Conservation (phyloP, 2,329 filamentous ascomycete species). For the Calonectria honghensis region DNA sequence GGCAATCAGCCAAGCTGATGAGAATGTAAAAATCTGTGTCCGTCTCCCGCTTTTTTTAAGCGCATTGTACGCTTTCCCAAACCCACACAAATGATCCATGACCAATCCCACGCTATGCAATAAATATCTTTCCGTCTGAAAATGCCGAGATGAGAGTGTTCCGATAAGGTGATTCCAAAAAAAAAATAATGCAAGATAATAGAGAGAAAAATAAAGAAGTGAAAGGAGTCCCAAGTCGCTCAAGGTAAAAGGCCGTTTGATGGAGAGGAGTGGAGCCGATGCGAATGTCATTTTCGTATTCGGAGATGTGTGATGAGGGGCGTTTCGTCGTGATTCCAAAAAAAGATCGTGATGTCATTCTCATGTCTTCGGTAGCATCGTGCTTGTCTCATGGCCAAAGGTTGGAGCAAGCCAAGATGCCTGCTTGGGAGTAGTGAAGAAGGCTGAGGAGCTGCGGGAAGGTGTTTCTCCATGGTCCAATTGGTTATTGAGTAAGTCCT, state of each 20-base stretch:
- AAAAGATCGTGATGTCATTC: constrained; percentile 54
- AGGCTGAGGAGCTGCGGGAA: constrained; percentile 28
- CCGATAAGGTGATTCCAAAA: constrained; percentile 36
- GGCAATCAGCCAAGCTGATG: constrained; percentile 52
- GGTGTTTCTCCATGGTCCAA: constrained; percentile 31
- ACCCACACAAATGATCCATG: constrained; percentile 35
- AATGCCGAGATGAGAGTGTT: constrained; percentile 38
- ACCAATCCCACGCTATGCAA: constrained; percentile 55
- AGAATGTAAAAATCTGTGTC: constrained; percentile 51
- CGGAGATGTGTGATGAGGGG: constrained; percentile 34
- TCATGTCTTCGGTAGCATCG: constrained; percentile 58
- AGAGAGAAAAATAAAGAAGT: constrained; percentile 27
- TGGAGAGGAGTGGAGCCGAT: constrained; percentile 33
- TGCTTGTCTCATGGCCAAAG: constrained; percentile 46
- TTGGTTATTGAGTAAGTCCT: constrained; percentile 38
- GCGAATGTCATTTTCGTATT: constrained; percentile 26
- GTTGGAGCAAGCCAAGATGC: constrained; percentile 33
- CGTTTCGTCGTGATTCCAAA: constrained; percentile 47
- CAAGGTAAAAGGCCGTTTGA: constrained; percentile 40
- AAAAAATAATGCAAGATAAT: constrained; percentile 24
- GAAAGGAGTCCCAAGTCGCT: constrained; percentile 35
- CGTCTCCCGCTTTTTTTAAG: constrained; percentile 37
- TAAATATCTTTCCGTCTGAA: constrained; percentile 29
- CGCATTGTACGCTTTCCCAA: constrained; percentile 42
- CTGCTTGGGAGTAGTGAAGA: constrained; percentile 35